Percentiles rank a stretch among this genome's conserved stretches.
Conservation (phyloP, 495 filamentous ascomycete species). For the Xylaria acuta region DNA sequence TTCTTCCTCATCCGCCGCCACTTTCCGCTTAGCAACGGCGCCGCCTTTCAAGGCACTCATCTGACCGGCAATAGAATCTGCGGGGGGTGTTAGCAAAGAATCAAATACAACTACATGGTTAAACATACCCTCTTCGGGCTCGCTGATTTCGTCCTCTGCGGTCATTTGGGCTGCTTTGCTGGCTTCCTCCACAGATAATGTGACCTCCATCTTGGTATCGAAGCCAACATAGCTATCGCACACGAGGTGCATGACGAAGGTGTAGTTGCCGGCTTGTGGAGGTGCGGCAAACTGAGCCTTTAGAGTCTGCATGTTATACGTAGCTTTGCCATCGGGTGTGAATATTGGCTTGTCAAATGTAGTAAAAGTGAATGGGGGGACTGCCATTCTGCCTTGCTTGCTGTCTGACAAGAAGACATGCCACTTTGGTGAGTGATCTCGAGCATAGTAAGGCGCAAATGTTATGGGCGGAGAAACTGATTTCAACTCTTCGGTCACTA, state of each 20-base stretch:
- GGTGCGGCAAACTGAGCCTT: conserved; percentile 98
- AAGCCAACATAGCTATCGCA: conserved; percentile 95
- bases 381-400: conserved; percentile 92
- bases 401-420: conserved; percentile 91
- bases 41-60: conserved; percentile 88
- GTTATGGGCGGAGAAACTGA: conserved; percentile 80
- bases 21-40: conserved; percentile 54
- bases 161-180: conserved; percentile 80
- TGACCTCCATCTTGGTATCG: conserved; percentile 87
- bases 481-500: conserved; percentile 57
- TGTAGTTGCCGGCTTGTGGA: conserved; percentile 88
- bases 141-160: conserved; percentile 92
- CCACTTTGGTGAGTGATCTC: conserved; percentile 89
- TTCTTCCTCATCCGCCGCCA: conserved; percentile 61
- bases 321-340: conserved; percentile 74
- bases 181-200: conserved; percentile 86
- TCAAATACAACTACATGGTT: conserved; percentile 9
- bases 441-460: conserved; percentile 85
- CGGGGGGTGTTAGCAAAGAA: conserved; percentile 37
- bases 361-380: conserved; percentile 90
- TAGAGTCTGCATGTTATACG: conserved; percentile 90
- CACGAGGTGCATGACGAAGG: conserved; percentile 87
- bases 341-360: conserved; percentile 88
- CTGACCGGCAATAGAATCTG: conserved; percentile 93
- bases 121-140: conserved; percentile 91